These are phyloP conservation scores for Diaporthe destruens DNA, from an alignment of 2,329 filamentous ascomycete genomes.

Conservation along the genomic window DNA sequence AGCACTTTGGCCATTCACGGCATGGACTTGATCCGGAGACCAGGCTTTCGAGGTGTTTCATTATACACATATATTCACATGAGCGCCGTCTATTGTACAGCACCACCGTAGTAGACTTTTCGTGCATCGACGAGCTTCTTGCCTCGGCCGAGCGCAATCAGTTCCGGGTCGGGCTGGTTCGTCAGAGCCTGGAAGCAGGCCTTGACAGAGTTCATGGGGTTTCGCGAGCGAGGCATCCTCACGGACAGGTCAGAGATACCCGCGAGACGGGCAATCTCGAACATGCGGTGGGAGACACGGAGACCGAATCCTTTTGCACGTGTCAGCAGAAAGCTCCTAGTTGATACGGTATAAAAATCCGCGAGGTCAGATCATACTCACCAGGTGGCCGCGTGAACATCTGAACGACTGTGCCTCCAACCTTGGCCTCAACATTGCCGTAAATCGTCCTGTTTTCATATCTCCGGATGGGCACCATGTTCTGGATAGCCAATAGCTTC, in stretches of 20 bases:
- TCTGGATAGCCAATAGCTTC: constrained; percentile 84
- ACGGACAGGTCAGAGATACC: constrained; percentile 91
- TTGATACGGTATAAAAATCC: background rate
- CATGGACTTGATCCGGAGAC: background rate
- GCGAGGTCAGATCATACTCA: constrained; percentile 59
- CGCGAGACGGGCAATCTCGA: constrained; percentile 89
- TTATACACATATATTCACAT: constrained; percentile 42
- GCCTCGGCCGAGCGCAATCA: constrained; percentile 88
- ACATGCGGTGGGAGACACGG: constrained; percentile 90
- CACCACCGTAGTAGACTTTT: constrained; percentile 95
- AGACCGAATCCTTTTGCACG: constrained; percentile 83
- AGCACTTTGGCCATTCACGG: background rate
- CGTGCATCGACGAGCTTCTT: constrained; percentile 96
- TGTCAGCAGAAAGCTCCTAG: constrained; percentile 23
- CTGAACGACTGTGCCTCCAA: constrained; percentile 88
- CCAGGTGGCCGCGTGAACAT: constrained; percentile 88
- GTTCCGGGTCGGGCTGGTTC: constrained; percentile 87
- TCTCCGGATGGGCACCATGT: constrained; percentile 90
- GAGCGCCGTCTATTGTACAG: constrained; percentile 65
- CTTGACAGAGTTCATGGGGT: constrained; percentile 98
- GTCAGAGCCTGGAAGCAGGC: constrained; percentile 86
- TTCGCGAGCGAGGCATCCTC: constrained; percentile 84
- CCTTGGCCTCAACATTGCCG: constrained; percentile 85
- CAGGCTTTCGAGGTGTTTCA: constrained; percentile 3
- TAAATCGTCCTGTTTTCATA: constrained; percentile 95